Evolutionary conservation across 805 yeast species (phyloP).

Genomic region (Yamadazyma philogaea): DNA sequence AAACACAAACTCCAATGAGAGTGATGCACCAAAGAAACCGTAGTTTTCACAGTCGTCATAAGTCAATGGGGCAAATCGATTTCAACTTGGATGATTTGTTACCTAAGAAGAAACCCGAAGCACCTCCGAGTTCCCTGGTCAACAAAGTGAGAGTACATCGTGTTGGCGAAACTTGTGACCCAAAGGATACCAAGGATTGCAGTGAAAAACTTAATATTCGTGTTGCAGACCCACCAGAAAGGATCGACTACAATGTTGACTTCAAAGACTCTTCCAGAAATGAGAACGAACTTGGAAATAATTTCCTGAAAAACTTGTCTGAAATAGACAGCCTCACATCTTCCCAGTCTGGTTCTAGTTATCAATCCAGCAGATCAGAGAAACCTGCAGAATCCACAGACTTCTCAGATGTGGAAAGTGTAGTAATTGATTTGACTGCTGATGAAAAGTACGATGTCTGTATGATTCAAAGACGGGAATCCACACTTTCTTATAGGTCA

Average conservation of each 20-base stretch:
- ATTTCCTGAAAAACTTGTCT: conserved; percentile 12
- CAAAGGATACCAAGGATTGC: neutral
- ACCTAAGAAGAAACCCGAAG: neutral
- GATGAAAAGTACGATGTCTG: conserved; percentile 38
- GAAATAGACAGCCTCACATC: conserved; percentile 10
- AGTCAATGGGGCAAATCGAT: conserved; percentile 36
- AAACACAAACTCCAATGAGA: conserved; percentile 17
- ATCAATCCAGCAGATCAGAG: conserved; percentile 26
- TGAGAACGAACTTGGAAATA: conserved; percentile 4
- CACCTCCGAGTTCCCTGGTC: neutral
- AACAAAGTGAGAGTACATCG: neutral
- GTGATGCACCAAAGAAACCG: conserved; percentile 15
- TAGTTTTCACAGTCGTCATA: conserved; percentile 36
- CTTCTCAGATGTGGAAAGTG: conserved; percentile 35
- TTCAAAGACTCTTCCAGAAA: conserved; percentile 28
- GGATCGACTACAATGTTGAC: conserved; percentile 37
- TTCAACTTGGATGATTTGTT: conserved; percentile 17
- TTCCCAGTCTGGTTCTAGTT: conserved; percentile 20
- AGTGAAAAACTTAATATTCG: conserved; percentile 18
- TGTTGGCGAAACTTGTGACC: neutral
- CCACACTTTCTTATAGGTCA: conserved; percentile 36
- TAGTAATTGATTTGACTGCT: conserved; percentile 38
- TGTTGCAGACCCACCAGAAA: conserved; percentile 38
- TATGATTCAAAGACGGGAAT: conserved; percentile 32
- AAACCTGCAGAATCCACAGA: conserved; percentile 25